Conservation (phyloP, 2,329 filamentous ascomycete species). For the Alternaria gaisen region DNA sequence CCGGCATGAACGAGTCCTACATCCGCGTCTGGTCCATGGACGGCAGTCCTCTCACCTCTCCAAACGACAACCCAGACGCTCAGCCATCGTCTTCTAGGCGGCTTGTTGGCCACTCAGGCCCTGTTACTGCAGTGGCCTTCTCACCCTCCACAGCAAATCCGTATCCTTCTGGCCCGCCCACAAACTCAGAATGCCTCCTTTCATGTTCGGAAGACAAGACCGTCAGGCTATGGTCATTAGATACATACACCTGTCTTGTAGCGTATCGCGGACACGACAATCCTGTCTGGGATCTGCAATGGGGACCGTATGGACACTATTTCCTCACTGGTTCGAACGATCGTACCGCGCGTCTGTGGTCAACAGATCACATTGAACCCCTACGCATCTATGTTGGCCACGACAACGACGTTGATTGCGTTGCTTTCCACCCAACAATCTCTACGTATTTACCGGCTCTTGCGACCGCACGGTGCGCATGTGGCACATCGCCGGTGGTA, state of each 20-base stretch:
- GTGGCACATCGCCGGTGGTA: slow-evolving; percentile 92
- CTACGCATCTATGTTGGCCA: slow-evolving; percentile 90
- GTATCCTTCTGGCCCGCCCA: slow-evolving; percentile 60
- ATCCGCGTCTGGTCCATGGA: slow-evolving; percentile 94
- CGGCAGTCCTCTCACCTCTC: slow-evolving; percentile 78
- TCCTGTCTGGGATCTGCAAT: slow-evolving; percentile 86
- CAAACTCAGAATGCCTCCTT: slow-evolving; percentile 77
- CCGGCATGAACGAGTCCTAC: slow-evolving; percentile 91
- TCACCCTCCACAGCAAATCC: slow-evolving; percentile 71
- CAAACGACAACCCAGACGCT: slow-evolving; percentile 63
- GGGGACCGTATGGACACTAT: slow-evolving; percentile 95
- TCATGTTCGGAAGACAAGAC: slow-evolving; percentile 89
- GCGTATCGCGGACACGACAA: slow-evolving; percentile 93
- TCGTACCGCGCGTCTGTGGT: slow-evolving; percentile 89
- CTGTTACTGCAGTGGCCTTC: slow-evolving; percentile 90
- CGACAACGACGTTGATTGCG: slow-evolving; percentile 87
- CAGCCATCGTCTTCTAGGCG: slow-evolving; percentile 74
- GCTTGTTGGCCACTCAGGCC: slow-evolving; percentile 85
- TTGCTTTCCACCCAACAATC: slow-evolving; percentile 96
- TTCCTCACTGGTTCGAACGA: slow-evolving; percentile 89
- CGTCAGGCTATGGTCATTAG: slow-evolving; percentile 90
- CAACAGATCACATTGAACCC: slow-evolving; percentile 89
- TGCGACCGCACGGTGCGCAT: slow-evolving; percentile 94
- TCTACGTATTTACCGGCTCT: slow-evolving; percentile 92
- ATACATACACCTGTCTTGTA: slow-evolving; percentile 90